Evolutionary conservation across 768 basidiomycete genomes (phyloP).

Genomic region (Suillus subaureus): DNA sequence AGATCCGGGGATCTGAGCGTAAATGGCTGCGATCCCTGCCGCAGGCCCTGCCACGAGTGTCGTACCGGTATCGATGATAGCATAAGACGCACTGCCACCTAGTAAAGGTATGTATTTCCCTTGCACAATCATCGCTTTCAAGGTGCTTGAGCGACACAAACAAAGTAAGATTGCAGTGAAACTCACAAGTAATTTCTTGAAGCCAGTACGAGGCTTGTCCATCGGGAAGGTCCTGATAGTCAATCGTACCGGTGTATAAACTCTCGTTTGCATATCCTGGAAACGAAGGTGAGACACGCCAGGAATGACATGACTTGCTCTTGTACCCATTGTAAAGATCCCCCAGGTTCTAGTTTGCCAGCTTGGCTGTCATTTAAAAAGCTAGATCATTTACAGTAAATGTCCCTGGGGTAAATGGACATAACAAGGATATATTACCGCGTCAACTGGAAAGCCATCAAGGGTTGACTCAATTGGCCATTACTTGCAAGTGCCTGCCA

Average conservation of each 20-base stretch:
- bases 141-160: neutral
- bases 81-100: constrained; percentile 38
- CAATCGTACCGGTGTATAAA: constrained; percentile 50
- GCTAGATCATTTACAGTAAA: constrained; percentile 30
- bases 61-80: constrained; percentile 62
- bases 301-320: constrained; percentile 14
- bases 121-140: constrained; percentile 39
- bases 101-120: constrained; percentile 31
- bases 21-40: constrained; percentile 42
- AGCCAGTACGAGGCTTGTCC: constrained; percentile 49
- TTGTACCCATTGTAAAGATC: constrained; percentile 66
- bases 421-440: constrained; percentile 34
- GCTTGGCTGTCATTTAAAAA: constrained; percentile 47
- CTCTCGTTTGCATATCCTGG: constrained; percentile 59
- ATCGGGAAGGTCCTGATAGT: constrained; percentile 47
- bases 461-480: constrained; percentile 46
- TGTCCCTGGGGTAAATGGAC: neutral
- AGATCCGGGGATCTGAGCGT: constrained; percentile 46
- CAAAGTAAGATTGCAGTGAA: neutral
- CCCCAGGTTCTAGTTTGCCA: constrained; percentile 60
- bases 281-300: constrained; percentile 5
- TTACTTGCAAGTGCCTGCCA: constrained; percentile 58
- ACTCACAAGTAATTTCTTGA: constrained; percentile 36
- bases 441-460: constrained; percentile 69
- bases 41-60: constrained; percentile 58